Evolutionary conservation across 176 grass and related monocot genomes (phyloP), one percentile per base, ranked within the genome.

Genomic region (Oryza meridionalis): DNA sequence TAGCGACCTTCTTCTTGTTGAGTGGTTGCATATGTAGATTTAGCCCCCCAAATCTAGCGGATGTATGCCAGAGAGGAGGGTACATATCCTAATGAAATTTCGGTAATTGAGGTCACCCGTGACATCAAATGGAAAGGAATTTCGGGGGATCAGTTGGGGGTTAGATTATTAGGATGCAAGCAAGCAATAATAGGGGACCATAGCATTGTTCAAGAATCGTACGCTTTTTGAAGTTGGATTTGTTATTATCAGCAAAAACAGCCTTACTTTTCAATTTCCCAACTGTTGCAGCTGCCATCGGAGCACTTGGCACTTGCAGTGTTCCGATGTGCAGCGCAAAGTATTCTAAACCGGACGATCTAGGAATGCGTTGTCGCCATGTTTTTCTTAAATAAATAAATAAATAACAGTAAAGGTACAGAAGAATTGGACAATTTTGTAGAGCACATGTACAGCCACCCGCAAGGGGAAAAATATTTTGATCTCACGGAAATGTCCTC

Each of bases 21-120:
- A 9, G 6, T n/a, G 53, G 53, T 16, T 4, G 49, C 49, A 17
- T 51, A 51, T 16, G 49, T 17, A 51, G 49, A 51, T 61, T 77
- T 45, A 77, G 26, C 50, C 70, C 53, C 50, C 7, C 44, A 25
- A 55, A 62, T 11, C 49, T 17, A 38, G 17, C 24, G 17, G 22
- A 77, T 65, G 25, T 1, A 58, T 26, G 24, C 38, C 47, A 72
- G n/a, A n/a, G 33, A 64, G 61, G 2, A 72, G 24, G 38, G 72
- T 77, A 58, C 72, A 65, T 21, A n/a, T 58, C 43, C 42, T 29
- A 29, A 58, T 7, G 9, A 59, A 9, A 3, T 42, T 21, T 35
- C 53, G 16, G 51, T 10, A 21, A 84, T 35, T 94, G 92, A 94
- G 79, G 82, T 94, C 87, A 91, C 82, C 70, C 3, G 26, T 94